Evolutionary conservation across 495 filamentous ascomycete species (phyloP).

Genomic region (Cryomyces antarcticus): DNA sequence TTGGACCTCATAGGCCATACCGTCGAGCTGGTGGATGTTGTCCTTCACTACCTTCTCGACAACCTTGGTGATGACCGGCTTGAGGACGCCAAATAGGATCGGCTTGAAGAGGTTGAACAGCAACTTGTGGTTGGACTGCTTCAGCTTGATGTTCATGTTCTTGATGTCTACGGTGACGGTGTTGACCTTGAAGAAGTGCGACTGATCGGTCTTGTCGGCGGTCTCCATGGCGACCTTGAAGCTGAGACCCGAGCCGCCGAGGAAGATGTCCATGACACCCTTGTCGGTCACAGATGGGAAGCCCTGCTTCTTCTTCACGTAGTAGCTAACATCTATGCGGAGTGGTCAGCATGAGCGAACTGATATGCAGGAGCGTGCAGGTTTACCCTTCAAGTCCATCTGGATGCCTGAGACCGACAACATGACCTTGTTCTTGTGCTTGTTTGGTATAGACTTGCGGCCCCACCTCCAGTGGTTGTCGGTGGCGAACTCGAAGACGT

Average conservation of each 20-base stretch:
- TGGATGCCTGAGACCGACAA: slow-evolving; percentile 78
- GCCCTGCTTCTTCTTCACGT: slow-evolving; percentile 87
- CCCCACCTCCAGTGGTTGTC: slow-evolving; percentile 96
- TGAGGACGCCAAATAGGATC: slow-evolving; percentile 60
- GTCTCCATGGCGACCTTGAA: slow-evolving; percentile 84
- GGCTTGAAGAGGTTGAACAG: slow-evolving; percentile 81
- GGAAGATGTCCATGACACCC: slow-evolving; percentile 76
- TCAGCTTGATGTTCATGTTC: slow-evolving; percentile 72
- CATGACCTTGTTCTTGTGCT: slow-evolving; percentile 62
- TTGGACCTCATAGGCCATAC: slow-evolving; percentile 53
- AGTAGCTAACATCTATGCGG: slow-evolving; percentile 63
- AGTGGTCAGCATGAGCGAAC: not conserved
- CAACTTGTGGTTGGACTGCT: slow-evolving; percentile 85
- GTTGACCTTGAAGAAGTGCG: slow-evolving; percentile 86
- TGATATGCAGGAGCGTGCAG: not conserved
- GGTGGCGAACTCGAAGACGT: slow-evolving; percentile 71
- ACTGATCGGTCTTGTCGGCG: slow-evolving; percentile 51
- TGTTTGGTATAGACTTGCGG: slow-evolving; percentile 64
- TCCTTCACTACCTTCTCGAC: slow-evolving; percentile 75
- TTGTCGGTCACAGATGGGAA: slow-evolving; percentile 81
- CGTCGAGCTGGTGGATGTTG: slow-evolving; percentile 49
- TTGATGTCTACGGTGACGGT: slow-evolving; percentile 69
- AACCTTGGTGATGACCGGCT: slow-evolving; percentile 67
- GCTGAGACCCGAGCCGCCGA: slow-evolving; percentile 70
- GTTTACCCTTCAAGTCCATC: slow-evolving; percentile 42